Evolutionary conservation across 176 grass and related monocot genomes (phyloP).

Genomic region (Microstegium vimineum): DNA sequence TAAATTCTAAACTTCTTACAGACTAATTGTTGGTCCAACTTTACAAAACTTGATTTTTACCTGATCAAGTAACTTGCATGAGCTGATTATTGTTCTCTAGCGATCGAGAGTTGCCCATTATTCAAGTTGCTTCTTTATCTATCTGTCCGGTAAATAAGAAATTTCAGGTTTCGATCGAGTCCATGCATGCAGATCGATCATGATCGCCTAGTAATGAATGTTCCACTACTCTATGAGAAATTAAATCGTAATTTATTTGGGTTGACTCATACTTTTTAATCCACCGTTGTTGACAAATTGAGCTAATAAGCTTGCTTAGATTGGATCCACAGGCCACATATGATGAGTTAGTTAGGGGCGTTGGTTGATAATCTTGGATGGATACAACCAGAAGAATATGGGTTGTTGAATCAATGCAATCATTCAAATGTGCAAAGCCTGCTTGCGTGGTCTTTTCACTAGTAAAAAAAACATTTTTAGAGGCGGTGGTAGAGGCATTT

Average conservation of each 20-base stretch:
- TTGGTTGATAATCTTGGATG: not conserved
- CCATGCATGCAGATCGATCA: not conserved
- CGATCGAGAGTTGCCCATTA: not conserved
- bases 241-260: not conserved
- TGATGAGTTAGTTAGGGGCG: not conserved
- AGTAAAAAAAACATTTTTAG: too few species aligned
- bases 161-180: not conserved
- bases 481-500: too few species aligned
- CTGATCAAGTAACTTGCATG: too few species aligned
- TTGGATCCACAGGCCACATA: not conserved
- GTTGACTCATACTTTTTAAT: not conserved
- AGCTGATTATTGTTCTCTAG: not conserved
- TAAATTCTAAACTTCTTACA: too few species aligned
- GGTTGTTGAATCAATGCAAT: slow-evolving; percentile 9
- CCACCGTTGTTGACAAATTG: not conserved
- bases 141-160: not conserved
- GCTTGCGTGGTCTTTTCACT: not conserved
- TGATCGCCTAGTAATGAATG: not conserved
- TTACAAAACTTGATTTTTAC: too few species aligned
- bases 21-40: too few species aligned
- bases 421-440: not conserved
- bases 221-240: not conserved
- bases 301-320: not conserved
- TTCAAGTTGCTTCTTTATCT: too few species aligned
- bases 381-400: not conserved